phyloP scores from a whole-genome alignment of 2,329 filamentous ascomycete species.

The Clathrospora elynae region DNA sequence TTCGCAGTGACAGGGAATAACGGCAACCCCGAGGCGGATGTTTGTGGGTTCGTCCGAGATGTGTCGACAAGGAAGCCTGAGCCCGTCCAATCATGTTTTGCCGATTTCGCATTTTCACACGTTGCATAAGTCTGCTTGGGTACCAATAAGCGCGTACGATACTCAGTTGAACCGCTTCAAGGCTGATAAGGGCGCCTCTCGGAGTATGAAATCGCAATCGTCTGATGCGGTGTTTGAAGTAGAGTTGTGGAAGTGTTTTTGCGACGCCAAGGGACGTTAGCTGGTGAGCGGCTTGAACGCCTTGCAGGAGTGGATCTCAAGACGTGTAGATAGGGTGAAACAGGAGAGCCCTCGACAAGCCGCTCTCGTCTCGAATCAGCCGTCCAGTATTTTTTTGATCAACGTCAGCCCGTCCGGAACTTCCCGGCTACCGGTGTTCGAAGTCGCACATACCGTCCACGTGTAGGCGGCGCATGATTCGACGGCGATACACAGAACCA shows the following conservation, averaged over 20 bases:
- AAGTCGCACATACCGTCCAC: conserved; percentile 24
- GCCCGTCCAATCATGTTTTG: conserved; percentile 21
- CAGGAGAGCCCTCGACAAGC: conserved; percentile 18
- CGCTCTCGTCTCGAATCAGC: conserved; percentile 10
- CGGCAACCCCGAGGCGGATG: conserved; percentile 40
- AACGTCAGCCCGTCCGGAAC: conserved; percentile 4
- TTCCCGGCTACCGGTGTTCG: conserved; percentile 12
- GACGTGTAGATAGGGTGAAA: conserved; percentile 21
- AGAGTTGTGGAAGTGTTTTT: conserved; percentile 17
- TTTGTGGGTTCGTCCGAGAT: conserved; percentile 32
- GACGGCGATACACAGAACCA: conserved; percentile 16
- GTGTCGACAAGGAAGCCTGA: conserved; percentile 21
- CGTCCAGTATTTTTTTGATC: neutral
- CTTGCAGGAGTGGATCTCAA: conserved; percentile 25
- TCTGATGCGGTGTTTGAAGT: conserved; percentile 22
- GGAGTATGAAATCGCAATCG: conserved; percentile 29
- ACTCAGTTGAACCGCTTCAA: conserved; percentile 18
- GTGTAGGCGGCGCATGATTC: conserved; percentile 30
- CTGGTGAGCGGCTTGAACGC: conserved; percentile 15
- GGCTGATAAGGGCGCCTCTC: conserved; percentile 23
- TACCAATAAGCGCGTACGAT: conserved; percentile 14
- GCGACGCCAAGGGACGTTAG: conserved; percentile 15
- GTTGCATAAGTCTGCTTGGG: conserved; percentile 14
- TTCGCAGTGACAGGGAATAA: conserved; percentile 23
- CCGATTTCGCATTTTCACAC: conserved; percentile 20